Base-by-base conservation (phyloP, 345 rosid genomes). In the Theobroma cacao region DNA sequence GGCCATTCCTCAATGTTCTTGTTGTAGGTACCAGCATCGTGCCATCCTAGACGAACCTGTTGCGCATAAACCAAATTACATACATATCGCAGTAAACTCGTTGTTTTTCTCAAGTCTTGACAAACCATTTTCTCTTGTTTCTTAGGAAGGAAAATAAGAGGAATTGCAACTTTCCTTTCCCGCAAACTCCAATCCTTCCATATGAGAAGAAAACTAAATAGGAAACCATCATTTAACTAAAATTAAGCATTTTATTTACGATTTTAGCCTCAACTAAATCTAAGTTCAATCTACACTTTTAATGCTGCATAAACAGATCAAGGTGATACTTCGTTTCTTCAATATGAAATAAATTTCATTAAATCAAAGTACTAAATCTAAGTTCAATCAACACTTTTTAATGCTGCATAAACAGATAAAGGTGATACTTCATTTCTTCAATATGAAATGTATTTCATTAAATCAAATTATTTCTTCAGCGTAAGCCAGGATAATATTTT, bases 21-120 rank as follows among this genome's bases (percentile, higher is more conserved):
- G 89, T 93, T 90, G 68, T 92, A 95, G 14, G 99, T 95, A 60
- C 99, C 99, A 1, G 99, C 91, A 82, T 93, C 99, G 67, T 95
- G 99, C 99, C 98, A 93, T 59, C 98, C 99, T 58, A 93, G 68
- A 55, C 98, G 98, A 41, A 95, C 97, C 99, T 95, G 77, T 47
- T 56, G 28, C 48, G 41, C 28, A 80, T 63, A 45, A 3, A 40
- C 20, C 28, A 58, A n/a, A 55, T 31, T n/a, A n/a, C n/a, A n/a
- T n/a, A n/a, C n/a, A n/a, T n/a, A n/a, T n/a, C n/a, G n/a, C n/a
- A n/a, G n/a, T n/a, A n/a, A n/a, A 30, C 33, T 14, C 14, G 56
- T 52, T 52, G 3, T 31, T 50, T 20, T 52, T 52, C 28, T 52
- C 43, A n/a, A 52, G 26, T 33, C 45, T 5, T 33, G 61, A 72